A percentile compares a stretch with the other conserved stretches of the same genome.
Conservation (phyloP, 2,329 filamentous ascomycete species). For the Aspergillus alliaceus region DNA sequence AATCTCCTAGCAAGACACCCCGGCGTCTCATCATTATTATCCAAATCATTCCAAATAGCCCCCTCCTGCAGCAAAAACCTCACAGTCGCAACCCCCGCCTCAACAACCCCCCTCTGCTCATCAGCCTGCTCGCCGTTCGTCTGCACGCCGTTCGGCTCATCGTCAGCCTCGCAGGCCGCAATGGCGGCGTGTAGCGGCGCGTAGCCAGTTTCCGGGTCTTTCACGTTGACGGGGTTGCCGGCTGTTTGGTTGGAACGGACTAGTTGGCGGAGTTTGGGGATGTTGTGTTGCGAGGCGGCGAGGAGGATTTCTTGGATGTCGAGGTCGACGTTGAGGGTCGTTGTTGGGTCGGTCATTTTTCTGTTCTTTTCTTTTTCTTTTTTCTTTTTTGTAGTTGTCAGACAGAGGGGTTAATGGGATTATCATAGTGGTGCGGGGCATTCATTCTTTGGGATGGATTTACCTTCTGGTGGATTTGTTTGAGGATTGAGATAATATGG, state of each 20-base stretch:
- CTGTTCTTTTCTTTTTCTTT: background rate
- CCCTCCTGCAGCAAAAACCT: constrained; percentile 79
- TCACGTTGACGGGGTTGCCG: constrained; percentile 66
- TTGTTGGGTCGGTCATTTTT: constrained; percentile 27
- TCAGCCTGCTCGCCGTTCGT: constrained; percentile 9
- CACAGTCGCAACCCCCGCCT: constrained; percentile 67
- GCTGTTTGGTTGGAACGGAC: constrained; percentile 54
- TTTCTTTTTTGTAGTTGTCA: background rate
- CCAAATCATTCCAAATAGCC: constrained; percentile 96
- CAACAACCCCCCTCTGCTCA: constrained; percentile 40
- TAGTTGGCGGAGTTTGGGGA: constrained; percentile 66
- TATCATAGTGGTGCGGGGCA: background rate
- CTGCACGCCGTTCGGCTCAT: constrained; percentile 22
- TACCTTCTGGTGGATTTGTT: background rate
- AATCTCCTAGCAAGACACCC: constrained; percentile 77
- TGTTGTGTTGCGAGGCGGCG: constrained; percentile 67
- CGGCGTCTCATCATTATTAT: constrained; percentile 82
- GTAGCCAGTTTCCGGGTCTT: constrained; percentile 81
- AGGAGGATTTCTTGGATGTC: constrained; percentile 62
- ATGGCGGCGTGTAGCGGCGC: constrained; percentile 89
- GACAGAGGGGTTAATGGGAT: too few species aligned
- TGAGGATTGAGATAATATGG: background rate
- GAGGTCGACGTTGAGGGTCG: constrained; percentile 37
- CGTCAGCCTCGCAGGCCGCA: constrained; percentile 62
- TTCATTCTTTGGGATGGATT: background rate